phyloP scores from a whole-genome alignment of 495 filamentous ascomycete genomes.

The Friedmanniomyces endolithicus region DNA sequence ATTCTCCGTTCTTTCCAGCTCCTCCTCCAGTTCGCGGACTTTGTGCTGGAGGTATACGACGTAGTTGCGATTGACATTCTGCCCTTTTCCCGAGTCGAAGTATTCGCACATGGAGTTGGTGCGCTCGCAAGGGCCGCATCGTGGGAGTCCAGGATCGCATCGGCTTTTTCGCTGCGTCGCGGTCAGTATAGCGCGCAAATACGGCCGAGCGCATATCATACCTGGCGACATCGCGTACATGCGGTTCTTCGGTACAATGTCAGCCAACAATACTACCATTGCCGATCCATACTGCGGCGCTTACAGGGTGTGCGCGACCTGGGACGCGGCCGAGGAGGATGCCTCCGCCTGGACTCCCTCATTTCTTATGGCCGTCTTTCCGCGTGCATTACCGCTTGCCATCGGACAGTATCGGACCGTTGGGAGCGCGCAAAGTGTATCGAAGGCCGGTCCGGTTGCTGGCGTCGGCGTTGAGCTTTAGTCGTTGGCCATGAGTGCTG shows the following conservation, averaged over 20 bases:
- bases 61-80: constrained; percentile 68
- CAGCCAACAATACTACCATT: not conserved
- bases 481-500: not conserved
- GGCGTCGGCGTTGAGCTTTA: not conserved
- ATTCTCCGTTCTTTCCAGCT: constrained; percentile 48
- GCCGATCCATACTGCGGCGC: not conserved
- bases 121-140: constrained; percentile 84
- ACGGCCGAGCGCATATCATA: not conserved
- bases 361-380: not conserved
- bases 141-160: constrained; percentile 82
- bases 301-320: constrained; percentile 13
- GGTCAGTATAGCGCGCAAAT: not conserved
- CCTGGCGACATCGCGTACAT: constrained; percentile 16
- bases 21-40: constrained; percentile 62
- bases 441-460: too few species aligned
- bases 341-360: not conserved
- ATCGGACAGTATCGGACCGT: too few species aligned
- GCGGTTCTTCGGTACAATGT: constrained; percentile 5
- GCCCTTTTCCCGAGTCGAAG: constrained; percentile 70
- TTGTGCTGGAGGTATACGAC: constrained; percentile 77
- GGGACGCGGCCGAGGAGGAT: constrained; percentile 1
- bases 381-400: not conserved
- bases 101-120: constrained; percentile 85
- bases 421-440: too few species aligned
- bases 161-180: constrained; percentile 76